phyloP scores from a whole-genome alignment of 495 filamentous ascomycete species.

The Apiosordaria backusii region DNA sequence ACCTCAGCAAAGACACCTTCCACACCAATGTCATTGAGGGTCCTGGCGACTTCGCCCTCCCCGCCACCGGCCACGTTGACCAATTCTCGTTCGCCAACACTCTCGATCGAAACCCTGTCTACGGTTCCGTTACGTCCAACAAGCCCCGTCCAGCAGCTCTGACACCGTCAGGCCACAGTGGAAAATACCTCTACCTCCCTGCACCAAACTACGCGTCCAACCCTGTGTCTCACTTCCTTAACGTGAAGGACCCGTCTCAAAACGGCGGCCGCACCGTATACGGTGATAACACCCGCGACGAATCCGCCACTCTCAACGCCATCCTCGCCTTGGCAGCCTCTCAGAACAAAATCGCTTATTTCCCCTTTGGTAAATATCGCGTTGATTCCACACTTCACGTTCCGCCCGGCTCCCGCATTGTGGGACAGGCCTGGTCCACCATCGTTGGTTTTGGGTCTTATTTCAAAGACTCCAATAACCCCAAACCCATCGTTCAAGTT shows the following conservation, averaged over 20 bases:
- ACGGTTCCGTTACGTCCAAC: conserved; percentile 46
- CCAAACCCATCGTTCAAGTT: conserved; percentile 56
- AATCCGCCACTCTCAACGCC: conserved; percentile 38
- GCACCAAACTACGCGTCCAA: conserved; percentile 40
- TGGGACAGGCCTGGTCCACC: conserved; percentile 49
- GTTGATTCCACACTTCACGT: conserved; percentile 48
- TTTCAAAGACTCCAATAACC: conserved; percentile 50
- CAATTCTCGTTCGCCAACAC: conserved; percentile 52
- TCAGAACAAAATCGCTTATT: conserved; percentile 42
- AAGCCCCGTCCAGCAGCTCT: conserved; percentile 28
- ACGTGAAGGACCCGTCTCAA: conserved; percentile 41
- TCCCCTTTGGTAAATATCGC: conserved; percentile 49
- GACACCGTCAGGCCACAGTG: conserved; percentile 25
- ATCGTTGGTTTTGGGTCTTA: conserved; percentile 46
- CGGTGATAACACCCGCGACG: conserved; percentile 39
- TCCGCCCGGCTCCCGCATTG: conserved; percentile 52
- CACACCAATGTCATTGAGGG: conserved; percentile 32
- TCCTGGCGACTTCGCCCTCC: conserved; percentile 26
- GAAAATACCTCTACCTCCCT: conserved; percentile 31
- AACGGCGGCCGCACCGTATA: conserved; percentile 38
- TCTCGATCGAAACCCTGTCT: conserved; percentile 56
- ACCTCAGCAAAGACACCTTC: conserved; percentile 39
- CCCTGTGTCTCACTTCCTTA: conserved; percentile 38
- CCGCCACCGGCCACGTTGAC: conserved; percentile 24
- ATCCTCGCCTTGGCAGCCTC: conserved; percentile 35